These are phyloP conservation scores for Aspergillus sp. DNA, from an alignment of 2,329 filamentous ascomycete genomes.

Conservation along the genomic window DNA sequence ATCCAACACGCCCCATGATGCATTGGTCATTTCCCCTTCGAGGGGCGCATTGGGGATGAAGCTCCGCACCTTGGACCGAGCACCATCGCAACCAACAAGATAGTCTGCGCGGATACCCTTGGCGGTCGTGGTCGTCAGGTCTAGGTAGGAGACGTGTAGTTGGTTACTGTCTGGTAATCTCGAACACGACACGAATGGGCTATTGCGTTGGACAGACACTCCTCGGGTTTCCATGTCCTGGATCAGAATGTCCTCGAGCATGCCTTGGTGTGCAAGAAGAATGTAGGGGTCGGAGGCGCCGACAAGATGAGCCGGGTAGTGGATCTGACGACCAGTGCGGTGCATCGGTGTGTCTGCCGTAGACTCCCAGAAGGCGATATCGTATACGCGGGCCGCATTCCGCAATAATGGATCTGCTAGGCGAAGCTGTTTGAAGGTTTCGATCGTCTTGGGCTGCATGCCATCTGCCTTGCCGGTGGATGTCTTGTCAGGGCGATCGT, in stretches of 20 bases:
- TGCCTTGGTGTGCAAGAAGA: constrained; percentile 65
- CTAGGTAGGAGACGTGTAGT: constrained; percentile 43
- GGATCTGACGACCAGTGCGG: constrained; percentile 63
- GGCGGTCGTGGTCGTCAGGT: constrained; percentile 33
- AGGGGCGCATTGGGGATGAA: constrained; percentile 55
- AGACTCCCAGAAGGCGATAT: constrained; percentile 67
- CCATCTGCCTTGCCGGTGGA: constrained; percentile 68
- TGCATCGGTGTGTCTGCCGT: constrained; percentile 52
- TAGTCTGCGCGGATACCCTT: constrained; percentile 58
- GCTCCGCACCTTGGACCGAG: constrained; percentile 67
- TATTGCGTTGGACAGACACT: constrained; percentile 61
- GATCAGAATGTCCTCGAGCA: constrained; percentile 69
- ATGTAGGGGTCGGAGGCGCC: constrained; percentile 55
- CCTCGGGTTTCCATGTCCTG: constrained; percentile 66
- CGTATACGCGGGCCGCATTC: constrained; percentile 67
- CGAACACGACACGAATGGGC: constrained; percentile 58
- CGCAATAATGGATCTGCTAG: constrained; percentile 67
- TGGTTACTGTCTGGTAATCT: constrained; percentile 28
- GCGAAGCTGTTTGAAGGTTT: constrained; percentile 71
- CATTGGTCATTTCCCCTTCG: constrained; percentile 50
- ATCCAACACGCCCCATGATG: constrained; percentile 71
- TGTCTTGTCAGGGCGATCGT: constrained; percentile 67
- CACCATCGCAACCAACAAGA: constrained; percentile 70
- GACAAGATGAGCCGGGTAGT: constrained; percentile 58
- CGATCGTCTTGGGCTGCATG: constrained; percentile 74